Percentiles rank a stretch among this genome's conserved stretches.
Conservation (phyloP, 164 flowering plant species). For the Aristolochia fimbriata region DNA sequence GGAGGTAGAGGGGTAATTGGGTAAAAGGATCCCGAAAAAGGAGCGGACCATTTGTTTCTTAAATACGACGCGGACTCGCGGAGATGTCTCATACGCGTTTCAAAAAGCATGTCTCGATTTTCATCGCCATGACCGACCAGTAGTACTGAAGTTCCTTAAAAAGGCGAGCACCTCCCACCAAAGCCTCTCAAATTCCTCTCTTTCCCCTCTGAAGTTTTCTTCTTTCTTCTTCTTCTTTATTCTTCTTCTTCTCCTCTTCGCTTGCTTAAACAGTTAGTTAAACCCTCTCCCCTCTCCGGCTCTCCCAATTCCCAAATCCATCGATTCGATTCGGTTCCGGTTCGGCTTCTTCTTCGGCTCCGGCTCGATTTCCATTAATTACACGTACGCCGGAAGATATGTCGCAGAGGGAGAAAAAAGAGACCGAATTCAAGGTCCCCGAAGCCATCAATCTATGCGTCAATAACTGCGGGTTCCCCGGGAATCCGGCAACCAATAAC, state of each 20-base stretch:
- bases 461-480: slow-evolving; percentile 24
- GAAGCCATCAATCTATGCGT: slow-evolving; percentile 20
- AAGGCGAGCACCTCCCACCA: not conserved
- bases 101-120: slow-evolving; percentile 2
- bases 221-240: too few species aligned
- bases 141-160: not conserved
- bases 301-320: too few species aligned
- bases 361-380: too few species aligned
- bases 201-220: too few species aligned
- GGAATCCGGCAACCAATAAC: slow-evolving; percentile 23
- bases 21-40: too few species aligned
- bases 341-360: too few species aligned
- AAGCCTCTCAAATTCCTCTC: not conserved
- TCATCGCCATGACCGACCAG: slow-evolving; percentile 7
- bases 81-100: slow-evolving; percentile 10
- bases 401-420: slow-evolving; percentile 30
- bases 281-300: too few species aligned
- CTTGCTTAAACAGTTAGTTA: too few species aligned
- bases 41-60: too few species aligned
- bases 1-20: too few species aligned
- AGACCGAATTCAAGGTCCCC: slow-evolving; percentile 28
- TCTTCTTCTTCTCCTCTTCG: too few species aligned
- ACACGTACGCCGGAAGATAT: slow-evolving; percentile 1
- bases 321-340: too few species aligned
- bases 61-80: not conserved